A percentile compares a stretch with the other conserved stretches of the same genome.
These are phyloP conservation scores for Trichoderma sp. DNA, from an alignment of 2,329 filamentous ascomycete genomes.

Conservation along the genomic window DNA sequence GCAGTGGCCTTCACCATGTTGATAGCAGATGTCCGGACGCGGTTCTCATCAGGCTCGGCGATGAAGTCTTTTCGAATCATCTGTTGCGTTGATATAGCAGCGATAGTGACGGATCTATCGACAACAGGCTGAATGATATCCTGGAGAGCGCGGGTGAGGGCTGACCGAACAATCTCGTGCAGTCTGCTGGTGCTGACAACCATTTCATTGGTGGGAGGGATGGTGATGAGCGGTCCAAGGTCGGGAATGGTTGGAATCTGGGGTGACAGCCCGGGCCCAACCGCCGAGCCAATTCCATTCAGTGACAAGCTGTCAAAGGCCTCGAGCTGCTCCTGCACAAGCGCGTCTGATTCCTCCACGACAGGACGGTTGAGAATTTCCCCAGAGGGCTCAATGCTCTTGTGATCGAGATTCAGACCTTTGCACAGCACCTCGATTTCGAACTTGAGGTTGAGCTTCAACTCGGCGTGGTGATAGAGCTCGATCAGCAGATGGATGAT, in stretches of 20 bases:
- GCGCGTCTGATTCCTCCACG: conserved; percentile 64
- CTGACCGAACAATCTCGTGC: conserved; percentile 77
- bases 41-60: conserved; percentile 86
- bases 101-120: conserved; percentile 95
- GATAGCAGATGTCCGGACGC: conserved; percentile 81
- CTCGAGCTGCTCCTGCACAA: conserved; percentile 70
- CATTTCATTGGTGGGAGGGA: conserved; percentile 80
- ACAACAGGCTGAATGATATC: conserved; percentile 98
- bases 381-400: conserved; percentile 82
- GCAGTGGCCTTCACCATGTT: conserved; percentile 95
- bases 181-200: conserved; percentile 70
- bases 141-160: conserved; percentile 85
- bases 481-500: conserved; percentile 90
- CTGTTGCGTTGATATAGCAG: conserved; percentile 92
- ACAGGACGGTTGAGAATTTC: conserved; percentile 77
- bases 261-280: conserved; percentile 73
- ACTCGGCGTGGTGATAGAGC: conserved; percentile 86
- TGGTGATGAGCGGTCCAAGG: conserved; percentile 74
- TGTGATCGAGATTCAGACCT: conserved; percentile 87
- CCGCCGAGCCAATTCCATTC: conserved; percentile 69
- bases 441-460: conserved; percentile 97
- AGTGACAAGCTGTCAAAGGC: conserved; percentile 81
- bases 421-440: conserved; percentile 98
- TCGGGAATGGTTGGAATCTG: conserved; percentile 82
- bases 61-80: conserved; percentile 96